phyloP scores from a whole-genome alignment of 176 grass and related monocot species.

The Avena sativa region DNA sequence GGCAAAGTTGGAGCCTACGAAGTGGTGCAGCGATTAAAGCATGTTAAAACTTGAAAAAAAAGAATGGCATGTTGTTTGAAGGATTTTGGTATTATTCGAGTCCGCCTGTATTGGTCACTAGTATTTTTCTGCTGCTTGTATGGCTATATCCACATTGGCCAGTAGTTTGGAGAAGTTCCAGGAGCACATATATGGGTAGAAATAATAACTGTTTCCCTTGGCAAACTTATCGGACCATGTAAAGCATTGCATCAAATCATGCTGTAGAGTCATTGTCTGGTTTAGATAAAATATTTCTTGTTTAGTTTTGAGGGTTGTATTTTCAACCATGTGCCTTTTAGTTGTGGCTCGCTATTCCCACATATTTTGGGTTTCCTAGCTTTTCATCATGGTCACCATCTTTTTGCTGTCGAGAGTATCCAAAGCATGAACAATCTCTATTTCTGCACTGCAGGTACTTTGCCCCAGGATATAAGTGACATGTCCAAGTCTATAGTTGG shows the following conservation, averaged over 20 bases:
- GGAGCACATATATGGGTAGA: neutral
- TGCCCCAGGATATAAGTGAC: slow-evolving; percentile 37
- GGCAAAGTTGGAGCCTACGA: neutral
- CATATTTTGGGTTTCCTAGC: neutral
- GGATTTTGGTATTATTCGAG: slow-evolving; percentile 1
- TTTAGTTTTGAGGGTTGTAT: neutral
- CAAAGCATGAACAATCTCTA: slow-evolving; percentile 34
- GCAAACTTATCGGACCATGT: neutral
- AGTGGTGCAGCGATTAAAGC: slow-evolving; percentile 11
- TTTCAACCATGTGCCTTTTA: slow-evolving; percentile 7
- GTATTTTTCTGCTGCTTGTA: neutral
- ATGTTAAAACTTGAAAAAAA: slow-evolving; percentile 19
- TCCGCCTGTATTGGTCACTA: neutral
- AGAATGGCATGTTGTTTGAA: neutral
- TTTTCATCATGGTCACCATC: slow-evolving; percentile 17
- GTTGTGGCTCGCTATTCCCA: slow-evolving; percentile 18
- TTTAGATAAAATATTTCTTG: neutral
- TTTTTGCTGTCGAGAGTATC: slow-evolving; percentile 32
- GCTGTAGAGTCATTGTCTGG: neutral
- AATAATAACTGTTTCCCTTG: neutral
- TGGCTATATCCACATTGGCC: neutral
- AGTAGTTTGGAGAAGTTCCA: neutral
- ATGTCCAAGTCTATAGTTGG: slow-evolving; percentile 44
- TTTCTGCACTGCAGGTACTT: slow-evolving; percentile 30
- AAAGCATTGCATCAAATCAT: neutral